Conservation (phyloP, 2,329 filamentous ascomycete genomes). For the Colletotrichum musicola region DNA sequence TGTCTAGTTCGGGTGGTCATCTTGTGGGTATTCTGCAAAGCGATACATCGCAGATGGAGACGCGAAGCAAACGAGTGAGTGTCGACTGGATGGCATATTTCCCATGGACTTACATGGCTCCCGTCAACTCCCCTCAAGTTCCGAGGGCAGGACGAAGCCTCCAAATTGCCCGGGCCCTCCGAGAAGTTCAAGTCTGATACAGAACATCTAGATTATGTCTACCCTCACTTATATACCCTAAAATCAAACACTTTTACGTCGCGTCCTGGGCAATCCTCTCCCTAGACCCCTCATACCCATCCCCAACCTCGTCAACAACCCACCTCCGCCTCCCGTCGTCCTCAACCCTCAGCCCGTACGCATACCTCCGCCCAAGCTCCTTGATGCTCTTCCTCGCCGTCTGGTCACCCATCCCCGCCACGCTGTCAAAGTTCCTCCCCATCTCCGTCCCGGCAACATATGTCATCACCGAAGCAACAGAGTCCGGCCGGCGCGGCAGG, state of each 20-base stretch:
- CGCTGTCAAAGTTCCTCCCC: constrained; percentile 39
- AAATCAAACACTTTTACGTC: constrained; percentile 52
- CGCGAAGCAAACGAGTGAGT: too few relatives aligned
- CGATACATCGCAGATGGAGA: too few relatives aligned
- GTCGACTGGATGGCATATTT: too few relatives aligned
- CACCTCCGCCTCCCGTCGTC: constrained; percentile 7
- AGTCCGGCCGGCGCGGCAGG: constrained; percentile 42
- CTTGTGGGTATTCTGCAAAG: too few relatives aligned
- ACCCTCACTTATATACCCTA: constrained; percentile 35
- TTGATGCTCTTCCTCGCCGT: neutral
- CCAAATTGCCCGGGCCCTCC: too few relatives aligned
- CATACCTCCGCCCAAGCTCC: constrained; percentile 1
- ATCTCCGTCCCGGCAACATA: constrained; percentile 43
- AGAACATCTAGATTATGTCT: too few relatives aligned
- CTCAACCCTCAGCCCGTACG: neutral
- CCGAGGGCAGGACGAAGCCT: too few relatives aligned
- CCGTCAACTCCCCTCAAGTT: too few relatives aligned
- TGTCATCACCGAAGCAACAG: constrained; percentile 43
- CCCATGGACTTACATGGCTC: too few relatives aligned
- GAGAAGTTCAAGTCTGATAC: too few relatives aligned
- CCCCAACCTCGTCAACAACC: constrained; percentile 15
- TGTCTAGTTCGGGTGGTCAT: too few relatives aligned
- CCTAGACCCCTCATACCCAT: neutral
- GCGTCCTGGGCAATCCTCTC: neutral
- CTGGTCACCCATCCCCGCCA: constrained; percentile 18